Evolutionary conservation across 768 basidiomycete genomes (phyloP).

Genomic region (Termitomyces sp.): DNA sequence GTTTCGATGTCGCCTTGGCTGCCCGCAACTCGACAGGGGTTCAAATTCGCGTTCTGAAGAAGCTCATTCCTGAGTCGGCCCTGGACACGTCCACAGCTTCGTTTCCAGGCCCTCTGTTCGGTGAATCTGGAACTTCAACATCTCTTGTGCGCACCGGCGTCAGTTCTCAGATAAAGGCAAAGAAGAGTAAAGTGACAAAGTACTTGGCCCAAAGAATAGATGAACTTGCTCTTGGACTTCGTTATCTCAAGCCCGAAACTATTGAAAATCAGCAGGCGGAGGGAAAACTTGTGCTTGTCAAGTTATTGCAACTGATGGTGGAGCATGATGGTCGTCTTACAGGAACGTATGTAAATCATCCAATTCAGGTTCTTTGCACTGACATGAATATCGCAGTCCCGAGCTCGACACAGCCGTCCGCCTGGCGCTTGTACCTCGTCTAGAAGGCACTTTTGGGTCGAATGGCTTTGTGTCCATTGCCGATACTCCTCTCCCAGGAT

Average conservation of each 20-base stretch:
- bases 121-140: conserved; percentile 65
- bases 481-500: conserved; percentile 25
- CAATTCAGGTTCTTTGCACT: not conserved
- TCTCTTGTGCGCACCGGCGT: conserved; percentile 71
- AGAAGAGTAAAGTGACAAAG: conserved; percentile 72
- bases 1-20: conserved; percentile 75
- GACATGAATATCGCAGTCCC: conserved; percentile 29
- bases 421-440: conserved; percentile 60
- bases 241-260: conserved; percentile 57
- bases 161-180: conserved; percentile 68
- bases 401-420: conserved; percentile 75
- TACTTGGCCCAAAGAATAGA: conserved; percentile 75
- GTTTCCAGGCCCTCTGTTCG: conserved; percentile 88
- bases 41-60: conserved; percentile 62
- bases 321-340: conserved; percentile 86
- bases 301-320: conserved; percentile 74
- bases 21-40: conserved; percentile 68
- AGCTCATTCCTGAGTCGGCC: conserved; percentile 65
- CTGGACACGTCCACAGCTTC: conserved; percentile 48
- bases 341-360: conserved; percentile 64
- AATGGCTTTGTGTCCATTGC: conserved; percentile 27
- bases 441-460: conserved; percentile 28
- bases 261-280: conserved; percentile 60
- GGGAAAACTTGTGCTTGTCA: conserved; percentile 71
- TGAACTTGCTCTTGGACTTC: conserved; percentile 75